Evolutionary conservation across 2,329 filamentous ascomycete species (phyloP).

Genomic region (Whalleya microplaca): DNA sequence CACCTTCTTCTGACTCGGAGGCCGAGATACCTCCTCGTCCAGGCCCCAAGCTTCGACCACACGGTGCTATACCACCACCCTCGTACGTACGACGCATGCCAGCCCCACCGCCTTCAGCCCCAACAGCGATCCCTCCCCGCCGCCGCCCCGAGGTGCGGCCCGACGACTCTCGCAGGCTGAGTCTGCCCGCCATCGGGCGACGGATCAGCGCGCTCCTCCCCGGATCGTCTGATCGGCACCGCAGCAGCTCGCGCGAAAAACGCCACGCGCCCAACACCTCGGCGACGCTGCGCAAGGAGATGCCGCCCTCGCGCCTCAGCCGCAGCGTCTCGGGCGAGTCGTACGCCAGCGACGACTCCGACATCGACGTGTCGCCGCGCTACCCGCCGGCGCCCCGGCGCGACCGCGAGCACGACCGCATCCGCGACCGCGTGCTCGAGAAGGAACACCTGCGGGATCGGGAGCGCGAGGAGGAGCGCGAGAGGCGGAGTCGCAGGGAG

Average conservation of each 20-base stretch:
- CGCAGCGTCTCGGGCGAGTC: constrained; percentile 36
- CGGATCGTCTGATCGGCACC: constrained; percentile 32
- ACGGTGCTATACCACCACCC: constrained; percentile 25
- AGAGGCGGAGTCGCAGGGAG: constrained; percentile 31
- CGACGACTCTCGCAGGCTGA: constrained; percentile 33
- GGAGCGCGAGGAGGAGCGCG: constrained; percentile 32
- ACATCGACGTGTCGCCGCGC: constrained; percentile 28
- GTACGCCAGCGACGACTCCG: constrained; percentile 34
- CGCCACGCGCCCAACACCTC: constrained; percentile 11
- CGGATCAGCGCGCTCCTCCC: constrained; percentile 33
- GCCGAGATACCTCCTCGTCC: constrained; percentile 25
- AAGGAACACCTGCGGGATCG: constrained; percentile 31
- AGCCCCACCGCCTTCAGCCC: constrained; percentile 21
- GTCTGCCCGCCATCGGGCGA: constrained; percentile 34
- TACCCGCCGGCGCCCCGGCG: constrained; percentile 27
- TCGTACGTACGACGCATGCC: constrained; percentile 29
- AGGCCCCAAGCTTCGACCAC: constrained; percentile 24
- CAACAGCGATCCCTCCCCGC: constrained; percentile 19
- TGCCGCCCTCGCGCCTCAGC: constrained; percentile 27
- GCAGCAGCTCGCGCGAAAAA: constrained; percentile 38
- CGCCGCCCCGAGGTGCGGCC: constrained; percentile 31
- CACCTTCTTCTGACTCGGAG: constrained; percentile 30
- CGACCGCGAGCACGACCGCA: constrained; percentile 33
- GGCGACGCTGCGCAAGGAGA: constrained; percentile 27
- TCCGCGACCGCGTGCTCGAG: constrained; percentile 26